A percentile compares a stretch with the other conserved stretches of the same genome.
Evolutionary conservation across 2,329 filamentous ascomycete species (phyloP).

Genomic region (Beauveria sp.): DNA sequence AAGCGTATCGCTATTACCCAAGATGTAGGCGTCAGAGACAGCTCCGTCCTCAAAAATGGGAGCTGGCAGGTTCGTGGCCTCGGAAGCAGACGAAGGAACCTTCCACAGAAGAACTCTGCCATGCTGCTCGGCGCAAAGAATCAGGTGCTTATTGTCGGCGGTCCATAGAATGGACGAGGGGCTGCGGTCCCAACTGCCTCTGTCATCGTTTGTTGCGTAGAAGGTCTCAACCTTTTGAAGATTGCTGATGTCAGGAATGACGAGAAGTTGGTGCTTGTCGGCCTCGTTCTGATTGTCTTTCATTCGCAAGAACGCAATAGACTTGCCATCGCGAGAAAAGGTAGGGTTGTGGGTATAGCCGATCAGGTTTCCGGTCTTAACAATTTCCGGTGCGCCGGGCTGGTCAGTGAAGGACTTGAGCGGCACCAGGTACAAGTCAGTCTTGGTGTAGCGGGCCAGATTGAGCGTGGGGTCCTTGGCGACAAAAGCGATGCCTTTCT

Average conservation of each 20-base stretch:
- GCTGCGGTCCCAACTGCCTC: conserved; percentile 53
- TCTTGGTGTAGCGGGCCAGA: conserved; percentile 69
- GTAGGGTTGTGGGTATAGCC: conserved; percentile 60
- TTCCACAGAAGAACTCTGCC: conserved; percentile 56
- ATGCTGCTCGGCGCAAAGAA: conserved; percentile 65
- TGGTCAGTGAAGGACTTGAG: conserved; percentile 53
- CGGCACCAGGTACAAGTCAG: conserved; percentile 68
- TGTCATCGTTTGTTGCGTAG: conserved; percentile 53
- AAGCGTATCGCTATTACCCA: conserved; percentile 42
- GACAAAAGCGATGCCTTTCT: conserved; percentile 61
- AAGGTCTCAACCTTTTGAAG: conserved; percentile 53
- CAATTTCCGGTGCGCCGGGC: conserved; percentile 41
- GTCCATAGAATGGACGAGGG: conserved; percentile 52
- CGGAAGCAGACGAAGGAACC: conserved; percentile 46
- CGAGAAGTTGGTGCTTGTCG: conserved; percentile 58
- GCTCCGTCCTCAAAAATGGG: conserved; percentile 46
- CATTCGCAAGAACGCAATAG: conserved; percentile 75
- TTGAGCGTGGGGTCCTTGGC: conserved; percentile 66
- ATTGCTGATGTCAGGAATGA: conserved; percentile 54
- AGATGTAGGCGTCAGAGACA: conserved; percentile 43
- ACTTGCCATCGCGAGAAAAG: conserved; percentile 66
- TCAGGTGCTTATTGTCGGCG: conserved; percentile 53
- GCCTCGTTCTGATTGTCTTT: conserved; percentile 68
- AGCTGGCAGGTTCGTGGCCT: conserved; percentile 40
- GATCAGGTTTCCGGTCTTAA: conserved; percentile 47